Evolutionary conservation across 1,284 basidiomycete species (phyloP), one percentile per base, ranked within the genome.

Genomic region (Neonothopanus nambi): DNA sequence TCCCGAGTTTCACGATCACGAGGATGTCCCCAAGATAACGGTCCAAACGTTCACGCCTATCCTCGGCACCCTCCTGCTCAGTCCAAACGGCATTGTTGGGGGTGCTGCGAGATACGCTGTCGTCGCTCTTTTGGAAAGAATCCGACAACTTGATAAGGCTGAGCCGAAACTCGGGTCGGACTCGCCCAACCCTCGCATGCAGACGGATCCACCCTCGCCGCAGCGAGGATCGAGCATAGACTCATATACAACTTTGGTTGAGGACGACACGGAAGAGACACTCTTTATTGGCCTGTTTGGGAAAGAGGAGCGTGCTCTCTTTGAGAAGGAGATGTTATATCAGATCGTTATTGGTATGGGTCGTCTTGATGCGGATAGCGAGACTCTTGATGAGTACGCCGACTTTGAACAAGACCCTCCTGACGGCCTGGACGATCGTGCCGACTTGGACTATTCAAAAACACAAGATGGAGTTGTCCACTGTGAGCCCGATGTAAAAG

Each of bases 21-120:
- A 50, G 24, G 18, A 44, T 18, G 62, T 61, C 36, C 73, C 86
- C 0, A 65, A 71, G 33, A 84, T 98, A 48, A 82, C 86, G 46
- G 90, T 94, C 4, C 85, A 89, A 61, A 84, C 89, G 8, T 98
- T 98, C 72, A 96, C 95, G 2, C 92, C 94, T 5, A 86, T 98
- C 48, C 79, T 98, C 17, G 95, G 93, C 47, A 91, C 92, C 0
- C 76, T 98, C 36, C 78, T 98, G 20, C 81, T 97, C 51, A 94
- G 88, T 65, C 80, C 87, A 12, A 93, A 92, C 65, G 79, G 80
- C 20, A 72, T 79, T 50, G 84, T 97, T 38, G 87, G 87, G 28
- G 85, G 85, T 23, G 80, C 85, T 2, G 85, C 92, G 15, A 83
- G 93, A 57, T 78, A 79, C 48, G 87, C 89, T 2, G 80, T 97